Percentiles rank a stretch among this genome's conserved stretches.
Evolutionary conservation across 1,139 yeast genomes (phyloP).

Genomic region (Geotrichum carabidarum): DNA sequence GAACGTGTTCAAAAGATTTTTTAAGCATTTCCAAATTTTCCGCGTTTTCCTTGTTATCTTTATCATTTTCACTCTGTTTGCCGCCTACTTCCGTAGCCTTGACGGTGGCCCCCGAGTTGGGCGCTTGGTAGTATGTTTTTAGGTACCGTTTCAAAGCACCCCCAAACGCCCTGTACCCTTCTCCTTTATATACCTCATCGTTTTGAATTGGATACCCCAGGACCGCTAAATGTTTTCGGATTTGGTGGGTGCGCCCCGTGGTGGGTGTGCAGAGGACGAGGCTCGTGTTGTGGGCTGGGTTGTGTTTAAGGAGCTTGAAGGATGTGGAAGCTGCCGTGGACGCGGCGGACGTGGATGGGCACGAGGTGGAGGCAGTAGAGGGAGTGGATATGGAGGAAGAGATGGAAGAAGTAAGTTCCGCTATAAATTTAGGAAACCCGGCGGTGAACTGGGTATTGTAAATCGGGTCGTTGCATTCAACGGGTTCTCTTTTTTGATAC

Average conservation of each 20-base stretch:
- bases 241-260: conserved; percentile 77
- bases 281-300: conserved; percentile 42
- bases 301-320: conserved; percentile 39
- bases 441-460: conserved; percentile 12
- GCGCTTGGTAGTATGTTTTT: neutral
- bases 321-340: conserved; percentile 42
- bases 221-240: conserved; percentile 64
- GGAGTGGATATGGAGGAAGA: too few species aligned
- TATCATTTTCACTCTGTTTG: neutral
- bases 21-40: neutral
- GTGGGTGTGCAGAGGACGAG: conserved; percentile 60
- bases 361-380: conserved; percentile 21
- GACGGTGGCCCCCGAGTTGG: too few species aligned
- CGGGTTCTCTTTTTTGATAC: neutral
- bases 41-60: neutral
- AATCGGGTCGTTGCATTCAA: conserved; percentile 15
- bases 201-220: conserved; percentile 65
- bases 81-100: too few species aligned
- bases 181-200: conserved; percentile 49
- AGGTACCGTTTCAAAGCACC: neutral
- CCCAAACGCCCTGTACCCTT: neutral
- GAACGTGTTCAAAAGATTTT: neutral
- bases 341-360: too few species aligned
- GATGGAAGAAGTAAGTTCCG: neutral
- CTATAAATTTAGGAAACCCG: conserved; percentile 9